Base-by-base conservation (phyloP, 306 rosid species). In the Spatholobus suberectus region DNA sequence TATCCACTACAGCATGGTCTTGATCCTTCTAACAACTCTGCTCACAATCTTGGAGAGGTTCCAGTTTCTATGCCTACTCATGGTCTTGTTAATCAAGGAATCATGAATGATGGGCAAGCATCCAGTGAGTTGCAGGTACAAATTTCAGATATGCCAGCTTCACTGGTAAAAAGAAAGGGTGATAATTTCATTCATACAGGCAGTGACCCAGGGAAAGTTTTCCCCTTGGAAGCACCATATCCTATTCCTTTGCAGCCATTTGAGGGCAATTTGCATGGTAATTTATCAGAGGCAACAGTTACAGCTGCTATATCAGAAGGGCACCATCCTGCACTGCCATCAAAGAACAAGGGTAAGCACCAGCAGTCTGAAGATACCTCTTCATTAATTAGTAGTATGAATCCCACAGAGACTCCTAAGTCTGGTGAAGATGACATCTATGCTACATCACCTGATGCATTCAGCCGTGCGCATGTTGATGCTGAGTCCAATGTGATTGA, bases 401-500 rank as follows among this genome's bases (percentile, higher is more conserved):
- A 85, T 84, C 85, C 88, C 10, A 57, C 76, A 12, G 92, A 81
- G 86, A 83, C 72, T 85, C 84, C 87, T 32, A 91, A 83, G 81
- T 79, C 85, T 52, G 87, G 77, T 18, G 94, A 90, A 69, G 88
- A 84, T 79, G 90, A 89, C 82, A 78, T 61, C 47, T 82, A 47
- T 55, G 35, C 89, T 68, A 51, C 89, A 76, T 51, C 92, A 47
- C 61, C 80, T 67, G 83, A 72, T 80, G 88, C 92, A 73, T 78
- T 86, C 82, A 54, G 85, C 83, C 86, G 81, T 67, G 88, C 81
- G 77, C 86, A 78, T 88, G 68, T 84, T 46, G 91, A 91, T 40
- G 73, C 85, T 47, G 91, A 85, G 65, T 81, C 98, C 73, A 88
- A 75, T 75, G 88, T 86, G 35, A 86, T 86, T 73, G 98, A 93